These are phyloP conservation scores for Dryas integrifolia DNA, from an alignment of 331 rosid genomes.

Conservation along the genomic window DNA sequence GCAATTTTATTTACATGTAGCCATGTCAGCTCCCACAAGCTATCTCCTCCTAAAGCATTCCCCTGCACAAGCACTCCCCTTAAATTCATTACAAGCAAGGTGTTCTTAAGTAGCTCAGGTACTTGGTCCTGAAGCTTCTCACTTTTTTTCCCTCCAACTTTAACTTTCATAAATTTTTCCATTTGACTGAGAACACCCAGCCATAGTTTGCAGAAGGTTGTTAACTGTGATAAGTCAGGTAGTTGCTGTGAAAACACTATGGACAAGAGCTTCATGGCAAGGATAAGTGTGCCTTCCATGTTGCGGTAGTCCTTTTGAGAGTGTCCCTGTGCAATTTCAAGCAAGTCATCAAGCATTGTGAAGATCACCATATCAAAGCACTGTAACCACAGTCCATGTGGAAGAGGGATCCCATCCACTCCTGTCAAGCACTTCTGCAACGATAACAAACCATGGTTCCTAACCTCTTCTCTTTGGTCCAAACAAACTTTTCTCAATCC, in stretches of 20 bases:
- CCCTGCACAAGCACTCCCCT: slow-evolving; percentile 50
- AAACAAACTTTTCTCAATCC: slow-evolving; percentile 88
- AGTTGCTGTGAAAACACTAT: slow-evolving; percentile 70
- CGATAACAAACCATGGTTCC: slow-evolving; percentile 72
- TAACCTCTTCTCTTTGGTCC: slow-evolving; percentile 95
- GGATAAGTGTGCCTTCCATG: slow-evolving; percentile 89
- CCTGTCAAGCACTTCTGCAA: slow-evolving; percentile 78
- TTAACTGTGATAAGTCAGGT: slow-evolving; percentile 53
- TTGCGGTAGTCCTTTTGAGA: slow-evolving; percentile 77
- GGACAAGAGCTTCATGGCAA: slow-evolving; percentile 77
- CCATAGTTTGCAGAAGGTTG: slow-evolving; percentile 80
- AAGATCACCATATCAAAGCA: slow-evolving; percentile 88
- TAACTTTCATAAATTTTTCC: slow-evolving; percentile 64
- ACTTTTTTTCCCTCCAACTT: slow-evolving; percentile 66
- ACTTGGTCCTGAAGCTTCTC: slow-evolving; percentile 85
- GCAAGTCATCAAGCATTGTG: slow-evolving; percentile 74
- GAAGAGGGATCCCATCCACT: slow-evolving; percentile 59
- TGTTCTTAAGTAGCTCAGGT: slow-evolving; percentile 85
- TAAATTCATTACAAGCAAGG: slow-evolving; percentile 75
- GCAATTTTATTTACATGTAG: slow-evolving; percentile 64
- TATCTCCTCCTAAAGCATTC: slow-evolving; percentile 57
- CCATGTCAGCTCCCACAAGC: slow-evolving; percentile 95
- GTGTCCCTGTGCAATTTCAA: slow-evolving; percentile 73
- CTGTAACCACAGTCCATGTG: slow-evolving; percentile 66
- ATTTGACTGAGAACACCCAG: slow-evolving; percentile 64